Conservation (phyloP, 768 basidiomycete species). For the Serendipita vermifera region DNA sequence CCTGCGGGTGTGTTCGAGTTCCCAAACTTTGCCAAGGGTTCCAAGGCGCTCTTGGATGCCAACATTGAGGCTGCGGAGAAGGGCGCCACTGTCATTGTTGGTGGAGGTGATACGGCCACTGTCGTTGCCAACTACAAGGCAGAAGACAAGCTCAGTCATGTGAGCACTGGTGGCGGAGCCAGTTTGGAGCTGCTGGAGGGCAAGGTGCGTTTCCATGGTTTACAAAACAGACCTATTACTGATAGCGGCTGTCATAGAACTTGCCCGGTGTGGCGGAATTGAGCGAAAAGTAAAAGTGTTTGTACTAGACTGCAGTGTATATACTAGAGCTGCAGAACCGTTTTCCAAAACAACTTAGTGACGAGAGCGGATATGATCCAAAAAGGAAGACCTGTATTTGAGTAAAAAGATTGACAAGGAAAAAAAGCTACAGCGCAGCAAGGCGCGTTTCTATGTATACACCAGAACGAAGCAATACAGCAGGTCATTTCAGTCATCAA, state of each 20-base stretch:
- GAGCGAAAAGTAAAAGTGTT: slow-evolving; percentile 50
- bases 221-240: slow-evolving; percentile 4
- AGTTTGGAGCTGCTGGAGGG: slow-evolving; percentile 94
- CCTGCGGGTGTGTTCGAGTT: slow-evolving; percentile 98
- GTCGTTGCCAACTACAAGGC: slow-evolving; percentile 74
- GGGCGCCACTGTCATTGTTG: slow-evolving; percentile 87
- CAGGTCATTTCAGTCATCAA: not conserved
- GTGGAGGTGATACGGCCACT: slow-evolving; percentile 94
- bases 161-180: slow-evolving; percentile 90
- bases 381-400: too few species aligned
- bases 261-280: slow-evolving; percentile 87
- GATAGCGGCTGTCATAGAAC: slow-evolving; percentile 32
- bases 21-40: slow-evolving; percentile 77
- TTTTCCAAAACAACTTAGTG: too few species aligned
- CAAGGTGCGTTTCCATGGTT: slow-evolving; percentile 46
- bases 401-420: too few species aligned
- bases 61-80: slow-evolving; percentile 74
- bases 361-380: too few species aligned
- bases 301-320: too few species aligned
- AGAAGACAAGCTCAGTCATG: slow-evolving; percentile 87
- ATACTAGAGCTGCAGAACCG: too few species aligned
- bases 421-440: too few species aligned
- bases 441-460: too few species aligned
- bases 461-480: not conserved
- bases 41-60: slow-evolving; percentile 70